These are phyloP conservation scores for Aspergillus homomorphus DNA, from an alignment of 495 filamentous ascomycete species.

Conservation along the genomic window DNA sequence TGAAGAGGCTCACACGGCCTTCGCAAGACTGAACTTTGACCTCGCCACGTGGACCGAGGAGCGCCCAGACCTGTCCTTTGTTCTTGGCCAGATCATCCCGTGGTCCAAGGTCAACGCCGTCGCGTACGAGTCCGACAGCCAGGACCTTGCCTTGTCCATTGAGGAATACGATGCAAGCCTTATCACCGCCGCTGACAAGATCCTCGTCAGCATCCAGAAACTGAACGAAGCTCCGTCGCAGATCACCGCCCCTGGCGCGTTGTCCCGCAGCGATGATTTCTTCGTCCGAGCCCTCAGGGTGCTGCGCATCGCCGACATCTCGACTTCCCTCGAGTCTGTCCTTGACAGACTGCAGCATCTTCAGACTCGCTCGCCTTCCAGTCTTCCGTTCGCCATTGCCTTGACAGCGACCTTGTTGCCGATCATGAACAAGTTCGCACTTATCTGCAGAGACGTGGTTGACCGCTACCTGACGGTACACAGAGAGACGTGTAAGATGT, in stretches of 20 bases:
- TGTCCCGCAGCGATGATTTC: conserved; percentile 57
- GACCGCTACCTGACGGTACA: conserved; percentile 57
- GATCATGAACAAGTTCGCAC: conserved; percentile 68
- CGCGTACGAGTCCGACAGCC: conserved; percentile 9
- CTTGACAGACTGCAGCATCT: conserved; percentile 51
- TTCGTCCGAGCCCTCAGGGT: conserved; percentile 55
- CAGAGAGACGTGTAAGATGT: conserved; percentile 65
- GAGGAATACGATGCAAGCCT: conserved; percentile 53
- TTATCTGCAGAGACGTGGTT: conserved; percentile 53
- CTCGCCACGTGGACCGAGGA: conserved; percentile 41
- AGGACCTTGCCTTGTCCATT: conserved; percentile 24
- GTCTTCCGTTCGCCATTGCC: conserved; percentile 50
- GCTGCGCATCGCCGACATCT: conserved; percentile 56
- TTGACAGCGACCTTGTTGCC: conserved; percentile 67
- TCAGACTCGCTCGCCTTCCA: conserved; percentile 38
- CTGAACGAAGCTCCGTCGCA: conserved; percentile 58
- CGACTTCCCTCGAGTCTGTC: conserved; percentile 44
- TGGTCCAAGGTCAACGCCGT: conserved; percentile 34
- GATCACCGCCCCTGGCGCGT: conserved; percentile 58
- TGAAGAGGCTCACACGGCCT: conserved; percentile 38
- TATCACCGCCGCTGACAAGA: conserved; percentile 58
- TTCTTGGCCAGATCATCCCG: conserved; percentile 57
- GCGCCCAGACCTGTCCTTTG: conserved; percentile 59
- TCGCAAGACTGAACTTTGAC: conserved; percentile 43
- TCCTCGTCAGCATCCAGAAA: conserved; percentile 72